A percentile compares a stretch with the other conserved stretches of the same genome.
Evolutionary conservation across 169 alveolate species (phyloP).

Genomic region (Ichthyophthirius multifiliis): DNA sequence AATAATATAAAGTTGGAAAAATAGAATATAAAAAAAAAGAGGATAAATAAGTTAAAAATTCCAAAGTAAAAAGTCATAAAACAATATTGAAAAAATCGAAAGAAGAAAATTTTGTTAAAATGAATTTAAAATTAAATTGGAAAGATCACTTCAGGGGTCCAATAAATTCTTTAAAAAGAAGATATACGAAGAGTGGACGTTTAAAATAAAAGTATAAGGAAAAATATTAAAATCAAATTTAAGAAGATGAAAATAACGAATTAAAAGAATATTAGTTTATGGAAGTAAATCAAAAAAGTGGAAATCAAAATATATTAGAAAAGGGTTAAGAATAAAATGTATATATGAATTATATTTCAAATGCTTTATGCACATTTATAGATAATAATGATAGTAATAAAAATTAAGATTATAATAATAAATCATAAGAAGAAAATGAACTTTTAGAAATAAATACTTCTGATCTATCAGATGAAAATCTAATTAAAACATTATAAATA

Average conservation of each 20-base stretch:
- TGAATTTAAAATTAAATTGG: conserved; percentile 14
- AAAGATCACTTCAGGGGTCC: conserved; percentile 28
- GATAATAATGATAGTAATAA: not conserved
- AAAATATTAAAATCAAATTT: not conserved
- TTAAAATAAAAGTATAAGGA: conserved; percentile 16
- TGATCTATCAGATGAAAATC: conserved; percentile 6
- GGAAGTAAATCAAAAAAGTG: too few species aligned
- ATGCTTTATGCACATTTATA: not conserved
- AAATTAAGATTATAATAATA: not conserved
- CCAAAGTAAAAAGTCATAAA: too few species aligned
- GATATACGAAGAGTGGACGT: conserved; percentile 26
- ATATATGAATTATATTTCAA: conserved; percentile 12
- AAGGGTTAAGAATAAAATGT: not conserved
- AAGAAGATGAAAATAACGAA: not conserved
- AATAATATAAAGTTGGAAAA: too few species aligned
- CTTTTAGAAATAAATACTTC: not conserved
- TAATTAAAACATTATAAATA: conserved; percentile 33
- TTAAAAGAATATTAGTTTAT: too few species aligned
- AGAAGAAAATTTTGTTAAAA: conserved; percentile 9
- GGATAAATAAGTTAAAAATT: too few species aligned
- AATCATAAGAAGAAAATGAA: not conserved
- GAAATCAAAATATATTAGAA: too few species aligned
- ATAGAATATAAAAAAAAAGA: too few species aligned
- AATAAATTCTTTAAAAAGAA: not conserved
- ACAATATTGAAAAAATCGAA: not conserved